Evolutionary conservation across 2,329 filamentous ascomycete genomes (phyloP), one percentile per base, ranked within the genome.

Genomic region (Trichoderma arundinaceum): DNA sequence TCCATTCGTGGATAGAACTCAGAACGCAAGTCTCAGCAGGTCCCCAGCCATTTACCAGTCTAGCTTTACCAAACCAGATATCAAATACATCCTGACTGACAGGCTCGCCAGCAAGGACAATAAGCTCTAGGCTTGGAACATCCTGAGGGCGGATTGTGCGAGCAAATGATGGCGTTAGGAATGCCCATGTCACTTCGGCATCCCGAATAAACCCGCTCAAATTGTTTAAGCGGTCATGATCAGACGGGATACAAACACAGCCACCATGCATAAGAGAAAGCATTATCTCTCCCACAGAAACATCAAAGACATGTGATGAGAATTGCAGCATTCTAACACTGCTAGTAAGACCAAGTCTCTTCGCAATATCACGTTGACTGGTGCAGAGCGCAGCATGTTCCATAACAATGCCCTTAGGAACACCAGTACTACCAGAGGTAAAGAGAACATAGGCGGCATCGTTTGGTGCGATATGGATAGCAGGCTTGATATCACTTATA

Each of bases 311-410:
- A 51, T 65, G 65, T 4, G 67, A 67, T 9, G 59, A 53, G 38
- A 68, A 68, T n/a, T 68, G 67, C n/a, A 68, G 65, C 39, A 64
- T 65, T 7, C 57, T 51, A n/a, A 63, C 65, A 10, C 35, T 38
- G 5, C 12, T 46, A 2, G 15, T 66, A 2, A 58, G 19, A 32
- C 33, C 44, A n/a, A 66, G 65, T 19, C 58, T 41, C 44, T 66
- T 66, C 15, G 46, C 51, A 17, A 46, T 53, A 53, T 58, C 62
- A 49, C 53, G 35, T 38, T 65, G 62, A 35, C 53, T 58, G 8
- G 62, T 82, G 69, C 80, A 79, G 12, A 84, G 78, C 54, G 80
- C 80, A 53, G 81, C 81, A 64, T 85, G 71, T 15, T 69, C 66
- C 54, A 71, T 66, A 4, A 71, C 43, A 5, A 71, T 65, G 9